Evolutionary conservation across 1,139 yeast species (phyloP), one percentile per base, ranked within the genome.

Genomic region (Geotrichum reessii): DNA sequence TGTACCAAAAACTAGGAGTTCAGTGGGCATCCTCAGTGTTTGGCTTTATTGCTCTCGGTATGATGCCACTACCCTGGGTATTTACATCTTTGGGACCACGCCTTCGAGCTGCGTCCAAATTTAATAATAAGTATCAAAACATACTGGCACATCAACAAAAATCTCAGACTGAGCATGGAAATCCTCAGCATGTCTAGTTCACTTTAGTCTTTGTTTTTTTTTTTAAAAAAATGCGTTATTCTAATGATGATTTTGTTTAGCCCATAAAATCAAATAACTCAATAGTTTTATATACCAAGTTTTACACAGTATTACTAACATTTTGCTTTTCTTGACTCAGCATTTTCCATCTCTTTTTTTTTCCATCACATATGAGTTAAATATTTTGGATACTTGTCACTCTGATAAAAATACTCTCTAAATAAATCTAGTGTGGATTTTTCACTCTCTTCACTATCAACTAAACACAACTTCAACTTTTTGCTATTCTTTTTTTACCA

Each of bases 21-120:
- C 74, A 74, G 55, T 86, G 92, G 91, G 92, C 88, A 3, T 74
- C 82, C 1, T 76, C 80, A 33, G 61, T 85, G 2, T 70, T 86
- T 57, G 90, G 81, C 0, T 81, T 84, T 66, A 69, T 85, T 44
- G 76, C 84, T 0, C 61, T 82, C 6, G 78, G 73, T 0, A 76
- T 87, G 81, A 77, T 85, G 55, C 86, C 87, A 0, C 83, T 85
- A 57, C 93, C 95, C 0, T 80, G 83, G 63, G 67, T 81, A 37
- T 84, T 89, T 67, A 79, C 74, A 64, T 73, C 72, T 27, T 80
- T 76, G 66, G 96, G 95, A 9, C 76, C 79, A 49, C 61, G 63
- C 31, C 72, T 87, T 53, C 79, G 95, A 71, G 76, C 77, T 11
- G 77, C 76, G 64, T 56, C 58, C 5, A 56, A 48, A 37, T 52